These are phyloP conservation scores for Leccinum subtestaceum DNA, from an alignment of 768 basidiomycete species.

Conservation along the genomic window DNA sequence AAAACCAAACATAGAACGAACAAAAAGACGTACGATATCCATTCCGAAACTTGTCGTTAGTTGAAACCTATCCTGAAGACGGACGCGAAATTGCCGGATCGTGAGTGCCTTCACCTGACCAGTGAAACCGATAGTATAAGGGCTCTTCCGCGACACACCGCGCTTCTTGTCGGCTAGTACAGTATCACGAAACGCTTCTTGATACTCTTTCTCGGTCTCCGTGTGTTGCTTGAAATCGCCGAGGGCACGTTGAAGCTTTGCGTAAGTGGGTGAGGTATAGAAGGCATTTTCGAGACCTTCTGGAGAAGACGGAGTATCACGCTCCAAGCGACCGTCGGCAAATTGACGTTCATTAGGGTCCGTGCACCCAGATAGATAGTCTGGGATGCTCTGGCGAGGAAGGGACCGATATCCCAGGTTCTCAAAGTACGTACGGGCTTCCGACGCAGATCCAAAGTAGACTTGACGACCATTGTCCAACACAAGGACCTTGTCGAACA, in stretches of 20 bases:
- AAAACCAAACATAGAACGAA: not conserved
- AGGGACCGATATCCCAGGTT: conserved; percentile 67
- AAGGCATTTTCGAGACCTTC: conserved; percentile 66
- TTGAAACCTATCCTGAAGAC: conserved; percentile 76
- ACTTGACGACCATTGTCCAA: conserved; percentile 79
- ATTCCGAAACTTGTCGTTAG: conserved; percentile 67
- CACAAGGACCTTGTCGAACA: conserved; percentile 88
- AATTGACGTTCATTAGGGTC: conserved; percentile 85
- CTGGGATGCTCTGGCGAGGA: conserved; percentile 81
- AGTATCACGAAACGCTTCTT: conserved; percentile 73
- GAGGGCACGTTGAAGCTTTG: conserved; percentile 44
- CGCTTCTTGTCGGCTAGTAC: conserved; percentile 75
- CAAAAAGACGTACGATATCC: conserved; percentile 46
- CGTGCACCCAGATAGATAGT: conserved; percentile 82
- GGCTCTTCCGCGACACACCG: conserved; percentile 73
- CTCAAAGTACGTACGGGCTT: conserved; percentile 80
- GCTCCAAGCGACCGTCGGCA: conserved; percentile 54
- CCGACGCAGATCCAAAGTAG: conserved; percentile 71
- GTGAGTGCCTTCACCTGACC: conserved; percentile 73
- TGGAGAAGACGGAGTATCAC: conserved; percentile 61
- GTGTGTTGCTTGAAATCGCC: conserved; percentile 52
- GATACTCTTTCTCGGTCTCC: conserved; percentile 63
- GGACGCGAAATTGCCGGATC: conserved; percentile 69
- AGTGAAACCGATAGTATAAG: conserved; percentile 77
- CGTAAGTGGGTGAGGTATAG: conserved; percentile 44